Conservation (phyloP, 495 filamentous ascomycete species). For the Apodospora peruviana region DNA sequence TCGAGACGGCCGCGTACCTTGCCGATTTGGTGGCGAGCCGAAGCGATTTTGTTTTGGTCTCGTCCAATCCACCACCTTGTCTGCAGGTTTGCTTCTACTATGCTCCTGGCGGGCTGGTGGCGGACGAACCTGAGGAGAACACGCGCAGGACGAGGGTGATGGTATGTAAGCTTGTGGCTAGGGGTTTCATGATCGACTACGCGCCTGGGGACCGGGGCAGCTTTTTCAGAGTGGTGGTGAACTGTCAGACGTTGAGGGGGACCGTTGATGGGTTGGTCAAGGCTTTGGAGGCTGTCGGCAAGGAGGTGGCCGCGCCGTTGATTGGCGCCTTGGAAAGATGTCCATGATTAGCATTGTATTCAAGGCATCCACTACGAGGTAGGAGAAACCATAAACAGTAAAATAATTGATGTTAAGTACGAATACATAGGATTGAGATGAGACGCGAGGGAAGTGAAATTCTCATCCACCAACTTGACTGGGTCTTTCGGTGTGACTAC, state of each 20-base stretch:
- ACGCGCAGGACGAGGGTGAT: constrained; percentile 64
- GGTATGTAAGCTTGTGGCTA: constrained; percentile 55
- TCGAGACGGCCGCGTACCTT: constrained; percentile 60
- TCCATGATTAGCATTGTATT: no score
- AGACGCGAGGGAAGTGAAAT: no score
- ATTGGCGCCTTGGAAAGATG: no score
- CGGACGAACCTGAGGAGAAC: constrained; percentile 52
- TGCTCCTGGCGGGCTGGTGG: constrained; percentile 50
- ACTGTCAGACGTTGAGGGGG: constrained; percentile 61
- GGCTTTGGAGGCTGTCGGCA: constrained; percentile 63
- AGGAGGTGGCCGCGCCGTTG: no score
- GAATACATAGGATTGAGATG: no score
- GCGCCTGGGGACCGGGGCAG: constrained; percentile 72
- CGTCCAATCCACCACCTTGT: constrained; percentile 74
- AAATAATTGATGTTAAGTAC: no score
- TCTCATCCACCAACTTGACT: no score
- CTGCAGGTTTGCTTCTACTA: constrained; percentile 95
- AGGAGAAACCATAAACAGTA: no score
- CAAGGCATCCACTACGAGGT: no score
- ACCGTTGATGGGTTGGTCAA: constrained; percentile 74
- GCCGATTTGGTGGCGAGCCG: constrained; percentile 48
- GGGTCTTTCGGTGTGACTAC: no score
- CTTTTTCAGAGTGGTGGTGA: constrained; percentile 88
- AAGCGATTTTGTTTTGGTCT: constrained; percentile 63
- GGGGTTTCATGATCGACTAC: constrained; percentile 94